Percentiles rank a stretch among this genome's conserved stretches.
Conservation (phyloP, 78 protist genomes). For the Blattamonas nauphoetae region DNA sequence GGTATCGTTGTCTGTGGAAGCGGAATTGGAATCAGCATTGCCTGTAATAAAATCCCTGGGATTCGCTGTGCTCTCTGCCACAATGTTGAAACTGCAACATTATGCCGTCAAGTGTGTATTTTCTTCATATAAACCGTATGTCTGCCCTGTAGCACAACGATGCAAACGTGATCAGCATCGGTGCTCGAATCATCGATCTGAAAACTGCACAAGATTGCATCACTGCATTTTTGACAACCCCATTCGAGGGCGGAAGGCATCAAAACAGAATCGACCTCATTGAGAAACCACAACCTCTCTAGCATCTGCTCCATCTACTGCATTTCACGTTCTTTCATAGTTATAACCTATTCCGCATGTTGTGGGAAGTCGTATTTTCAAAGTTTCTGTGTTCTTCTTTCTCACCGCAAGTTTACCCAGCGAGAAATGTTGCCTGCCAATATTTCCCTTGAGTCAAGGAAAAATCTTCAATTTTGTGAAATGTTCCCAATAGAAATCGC, state of each 20-base stretch:
- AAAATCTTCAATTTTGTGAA: too few species aligned
- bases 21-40: conserved; percentile 62
- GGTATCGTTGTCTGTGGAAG: conserved; percentile 59
- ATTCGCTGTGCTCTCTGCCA: conserved; percentile 54
- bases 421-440: too few species aligned
- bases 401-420: too few species aligned
- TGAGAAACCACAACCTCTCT: too few species aligned
- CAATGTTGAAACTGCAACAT: conserved; percentile 34
- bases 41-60: conserved; percentile 54
- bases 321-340: too few species aligned
- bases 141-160: conserved; percentile 40
- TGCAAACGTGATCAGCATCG: conserved; percentile 47
- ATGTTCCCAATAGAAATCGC: too few species aligned
- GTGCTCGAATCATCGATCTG: conserved; percentile 43
- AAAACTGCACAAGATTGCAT: conserved; percentile 38
- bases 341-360: too few species aligned
- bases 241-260: conserved; percentile 49
- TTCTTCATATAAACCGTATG: background rate
- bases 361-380: too few species aligned
- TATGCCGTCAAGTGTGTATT: conserved; percentile 23
- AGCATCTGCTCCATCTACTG: too few species aligned
- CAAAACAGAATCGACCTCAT: conserved; percentile 11
- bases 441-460: too few species aligned
- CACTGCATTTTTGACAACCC: conserved; percentile 20
- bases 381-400: too few species aligned